A percentile compares a stretch with the other conserved stretches of the same genome.
These are phyloP conservation scores for Aspergillus wentii DNA, from an alignment of 495 filamentous ascomycete genomes.

Conservation along the genomic window DNA sequence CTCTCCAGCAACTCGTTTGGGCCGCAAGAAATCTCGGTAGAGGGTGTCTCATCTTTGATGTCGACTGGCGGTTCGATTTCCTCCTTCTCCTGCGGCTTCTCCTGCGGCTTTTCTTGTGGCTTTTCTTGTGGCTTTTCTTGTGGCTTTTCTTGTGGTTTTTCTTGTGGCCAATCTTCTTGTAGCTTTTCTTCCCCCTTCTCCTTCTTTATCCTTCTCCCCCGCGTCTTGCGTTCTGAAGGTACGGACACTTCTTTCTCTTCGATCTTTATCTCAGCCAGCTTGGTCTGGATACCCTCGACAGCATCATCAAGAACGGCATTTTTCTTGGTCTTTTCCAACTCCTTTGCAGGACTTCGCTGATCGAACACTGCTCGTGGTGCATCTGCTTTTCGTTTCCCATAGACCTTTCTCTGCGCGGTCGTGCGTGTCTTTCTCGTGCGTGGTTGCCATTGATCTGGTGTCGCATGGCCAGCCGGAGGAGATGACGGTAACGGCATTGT, in stretches of 20 bases:
- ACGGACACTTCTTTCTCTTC: too few relatives aligned
- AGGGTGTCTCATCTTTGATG: neutral
- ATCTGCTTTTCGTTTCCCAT: slow-evolving; percentile 38
- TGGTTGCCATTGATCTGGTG: neutral
- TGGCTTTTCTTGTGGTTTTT: neutral
- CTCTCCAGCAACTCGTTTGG: too few relatives aligned
- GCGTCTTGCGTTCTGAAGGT: too few relatives aligned
- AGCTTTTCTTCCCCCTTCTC: neutral
- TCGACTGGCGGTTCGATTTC: neutral
- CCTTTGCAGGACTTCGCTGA: slow-evolving; percentile 29
- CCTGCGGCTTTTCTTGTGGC: too few relatives aligned
- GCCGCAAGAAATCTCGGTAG: too few relatives aligned
- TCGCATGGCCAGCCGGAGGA: too few relatives aligned
- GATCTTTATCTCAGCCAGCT: slow-evolving; percentile 32
- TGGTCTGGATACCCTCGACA: slow-evolving; percentile 25
- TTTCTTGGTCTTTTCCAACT: slow-evolving; percentile 1
- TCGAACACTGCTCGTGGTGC: slow-evolving; percentile 39
- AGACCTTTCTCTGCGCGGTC: slow-evolving; percentile 30
- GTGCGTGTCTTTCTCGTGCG: slow-evolving; percentile 16
- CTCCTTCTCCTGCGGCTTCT: neutral
- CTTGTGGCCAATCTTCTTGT: neutral
- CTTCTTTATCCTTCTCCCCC: neutral
- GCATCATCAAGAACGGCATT: slow-evolving; percentile 10
- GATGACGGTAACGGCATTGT: too few relatives aligned
- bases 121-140: too few relatives aligned